Percentiles rank a stretch among this genome's conserved stretches.
Evolutionary conservation across 192 early-diverging fungal genomes (phyloP).

Genomic region (Geranomyces michiganensis): DNA sequence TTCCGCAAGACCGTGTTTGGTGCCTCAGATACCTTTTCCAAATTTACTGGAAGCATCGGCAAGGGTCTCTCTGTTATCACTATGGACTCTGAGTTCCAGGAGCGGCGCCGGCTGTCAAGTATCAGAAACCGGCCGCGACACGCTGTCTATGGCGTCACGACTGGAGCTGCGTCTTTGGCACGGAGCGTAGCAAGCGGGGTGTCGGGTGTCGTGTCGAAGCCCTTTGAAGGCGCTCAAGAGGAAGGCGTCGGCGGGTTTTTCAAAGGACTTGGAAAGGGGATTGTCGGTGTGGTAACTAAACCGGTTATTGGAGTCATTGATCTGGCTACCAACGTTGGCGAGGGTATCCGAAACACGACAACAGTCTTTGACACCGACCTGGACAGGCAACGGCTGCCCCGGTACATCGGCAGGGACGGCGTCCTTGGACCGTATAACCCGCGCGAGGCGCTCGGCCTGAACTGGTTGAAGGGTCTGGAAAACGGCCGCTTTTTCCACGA

Average conservation of each 20-base stretch:
- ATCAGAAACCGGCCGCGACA: constrained; percentile 89
- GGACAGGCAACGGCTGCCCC: constrained; percentile 82
- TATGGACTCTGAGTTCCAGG: constrained; percentile 88
- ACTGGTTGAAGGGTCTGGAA: constrained; percentile 79
- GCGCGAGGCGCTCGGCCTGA: constrained; percentile 83
- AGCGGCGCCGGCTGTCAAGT: constrained; percentile 74
- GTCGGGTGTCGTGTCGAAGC: constrained; percentile 82
- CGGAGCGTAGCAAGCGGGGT: constrained; percentile 84
- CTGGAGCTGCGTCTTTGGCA: constrained; percentile 83
- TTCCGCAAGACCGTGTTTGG: constrained; percentile 96
- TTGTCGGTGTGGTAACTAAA: constrained; percentile 93
- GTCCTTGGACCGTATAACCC: constrained; percentile 77
- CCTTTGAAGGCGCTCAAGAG: constrained; percentile 84
- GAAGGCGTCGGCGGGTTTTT: constrained; percentile 94
- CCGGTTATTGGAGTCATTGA: constrained; percentile 96
- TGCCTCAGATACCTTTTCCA: constrained; percentile 90
- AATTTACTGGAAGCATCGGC: constrained; percentile 93
- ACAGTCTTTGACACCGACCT: constrained; percentile 84
- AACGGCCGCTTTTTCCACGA: constrained; percentile 80
- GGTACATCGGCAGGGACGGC: constrained; percentile 81
- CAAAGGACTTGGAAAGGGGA: constrained; percentile 90
- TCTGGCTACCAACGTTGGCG: constrained; percentile 89
- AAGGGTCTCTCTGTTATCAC: constrained; percentile 96
- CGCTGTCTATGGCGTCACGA: constrained; percentile 83
- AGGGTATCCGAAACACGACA: constrained; percentile 93